phyloP scores from a whole-genome alignment of 2,329 filamentous ascomycete genomes.

The Thelonectria discophora region DNA sequence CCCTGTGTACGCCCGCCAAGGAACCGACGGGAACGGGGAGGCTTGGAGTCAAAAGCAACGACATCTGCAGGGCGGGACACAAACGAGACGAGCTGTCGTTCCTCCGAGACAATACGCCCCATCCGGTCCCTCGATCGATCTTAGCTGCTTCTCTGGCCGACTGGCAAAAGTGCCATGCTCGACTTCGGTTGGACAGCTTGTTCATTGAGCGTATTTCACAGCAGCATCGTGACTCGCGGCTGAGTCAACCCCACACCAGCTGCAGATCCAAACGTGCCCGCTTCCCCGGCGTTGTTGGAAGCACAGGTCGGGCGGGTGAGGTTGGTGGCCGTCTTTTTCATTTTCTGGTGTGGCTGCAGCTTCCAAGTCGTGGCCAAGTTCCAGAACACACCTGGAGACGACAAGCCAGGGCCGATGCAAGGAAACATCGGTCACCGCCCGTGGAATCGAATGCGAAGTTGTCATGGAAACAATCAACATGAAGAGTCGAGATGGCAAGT shows the following conservation, averaged over 20 bases:
- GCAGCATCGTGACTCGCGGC: slow-evolving; percentile 1
- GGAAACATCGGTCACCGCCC: too few relatives aligned
- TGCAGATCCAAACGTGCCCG: not conserved
- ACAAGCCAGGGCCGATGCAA: too few relatives aligned
- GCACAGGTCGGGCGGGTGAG: not conserved
- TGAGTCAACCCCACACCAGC: slow-evolving; percentile 11
- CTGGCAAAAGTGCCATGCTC: not conserved
- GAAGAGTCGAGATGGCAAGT: not conserved
- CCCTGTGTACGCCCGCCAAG: not conserved
- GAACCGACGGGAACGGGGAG: slow-evolving; percentile 15
- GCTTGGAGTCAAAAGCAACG: slow-evolving; percentile 30
- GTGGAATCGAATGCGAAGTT: not conserved
- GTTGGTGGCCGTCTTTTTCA: not conserved
- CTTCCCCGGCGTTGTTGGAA: not conserved
- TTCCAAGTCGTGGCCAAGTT: not conserved
- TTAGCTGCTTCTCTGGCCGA: slow-evolving; percentile 10
- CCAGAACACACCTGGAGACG: not conserved
- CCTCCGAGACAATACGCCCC: not conserved
- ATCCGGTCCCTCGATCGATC: not conserved
- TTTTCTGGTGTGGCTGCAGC: not conserved
- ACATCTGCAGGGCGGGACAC: slow-evolving; percentile 26
- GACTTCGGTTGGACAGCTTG: slow-evolving; percentile 1
- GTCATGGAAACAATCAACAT: not conserved
- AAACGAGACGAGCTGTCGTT: not conserved
- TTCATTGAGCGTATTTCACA: not conserved